Evolutionary conservation across 164 flowering plant species (phyloP), one percentile per base, ranked within the genome.

Genomic region (Dillenia suffruticosa): DNA sequence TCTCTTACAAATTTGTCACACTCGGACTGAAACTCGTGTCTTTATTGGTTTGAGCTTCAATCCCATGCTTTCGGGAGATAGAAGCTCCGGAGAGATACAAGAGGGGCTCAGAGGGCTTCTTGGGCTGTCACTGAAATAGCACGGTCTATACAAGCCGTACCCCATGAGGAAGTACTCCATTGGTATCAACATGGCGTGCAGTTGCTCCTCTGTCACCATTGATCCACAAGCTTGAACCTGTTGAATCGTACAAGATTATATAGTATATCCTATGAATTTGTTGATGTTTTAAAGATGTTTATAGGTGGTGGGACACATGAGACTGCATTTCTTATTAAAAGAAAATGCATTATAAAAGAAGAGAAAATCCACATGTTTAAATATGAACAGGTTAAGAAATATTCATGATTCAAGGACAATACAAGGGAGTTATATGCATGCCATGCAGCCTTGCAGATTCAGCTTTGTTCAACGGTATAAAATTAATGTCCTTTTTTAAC

Each of bases 171-270:
- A 93, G 71, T 82, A 93, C 79, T 90, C 96, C 85, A 93, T 64
- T 0, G 98, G 98, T 61, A 90, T 86, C 72, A 93, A 72, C 98
- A 90, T 93, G 53, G 97, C 98, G 74, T 88, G 94, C 10, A 97
- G 98, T 69, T 93, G 97, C 76, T 93, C 98, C 52, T 93, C 97
- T 17, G 98, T 93, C 72, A 93, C 98, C 91, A 90, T 77, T 26
- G 98, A 88, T 59, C 98, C 98, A 67, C 98, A 93, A n/a, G 89
- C 81, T 69, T 90, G 96, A 47, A 93, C 98, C 98, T 93, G 79
- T 62, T 49, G 50, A 43, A 51, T 32, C 40, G 6, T 32, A 32
- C 40, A 32, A 32, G 40, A 6, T 4, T 5, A 32, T 32, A 32
- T 5, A 32, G 11, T 50, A 26, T 1, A 17, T 15, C 53, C 12